phyloP scores from a whole-genome alignment of 164 flowering plant species.

The Malania oleifera region DNA sequence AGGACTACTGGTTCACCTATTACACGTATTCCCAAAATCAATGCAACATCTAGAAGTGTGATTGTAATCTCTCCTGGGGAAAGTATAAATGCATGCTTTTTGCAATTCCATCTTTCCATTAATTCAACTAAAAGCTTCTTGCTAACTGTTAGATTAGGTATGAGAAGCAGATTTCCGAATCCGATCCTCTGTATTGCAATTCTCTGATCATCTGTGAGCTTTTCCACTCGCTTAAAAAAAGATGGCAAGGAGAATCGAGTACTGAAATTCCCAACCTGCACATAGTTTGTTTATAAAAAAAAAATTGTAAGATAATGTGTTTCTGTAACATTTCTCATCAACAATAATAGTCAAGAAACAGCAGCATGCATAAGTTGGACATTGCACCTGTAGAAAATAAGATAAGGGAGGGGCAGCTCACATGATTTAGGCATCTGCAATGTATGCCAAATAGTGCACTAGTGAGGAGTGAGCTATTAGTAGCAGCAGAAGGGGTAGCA shows the following conservation, averaged over 20 bases:
- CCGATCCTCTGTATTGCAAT: conserved; percentile 25
- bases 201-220: conserved; percentile 29
- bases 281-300: neutral
- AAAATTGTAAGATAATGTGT: too few species aligned
- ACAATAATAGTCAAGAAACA: too few species aligned
- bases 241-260: conserved; percentile 32
- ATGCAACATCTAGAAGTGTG: conserved; percentile 26
- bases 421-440: too few species aligned
- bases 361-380: too few species aligned
- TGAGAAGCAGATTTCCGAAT: conserved; percentile 27
- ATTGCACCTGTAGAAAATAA: too few species aligned
- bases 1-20: conserved; percentile 26
- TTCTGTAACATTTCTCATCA: too few species aligned
- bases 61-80: conserved; percentile 21
- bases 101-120: conserved; percentile 35
- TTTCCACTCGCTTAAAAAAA: conserved; percentile 29
- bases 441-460: too few species aligned
- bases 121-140: conserved; percentile 31
- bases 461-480: neutral
- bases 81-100: conserved; percentile 24
- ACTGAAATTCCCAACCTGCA: conserved; percentile 26
- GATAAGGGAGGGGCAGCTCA: too few species aligned
- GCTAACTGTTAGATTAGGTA: conserved; percentile 24
- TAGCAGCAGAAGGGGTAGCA: too few species aligned
- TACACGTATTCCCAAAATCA: conserved; percentile 34